A percentile compares a stretch with the other conserved stretches of the same genome.
phyloP scores from a whole-genome alignment of 345 rosid species.

The Brassica napus region DNA sequence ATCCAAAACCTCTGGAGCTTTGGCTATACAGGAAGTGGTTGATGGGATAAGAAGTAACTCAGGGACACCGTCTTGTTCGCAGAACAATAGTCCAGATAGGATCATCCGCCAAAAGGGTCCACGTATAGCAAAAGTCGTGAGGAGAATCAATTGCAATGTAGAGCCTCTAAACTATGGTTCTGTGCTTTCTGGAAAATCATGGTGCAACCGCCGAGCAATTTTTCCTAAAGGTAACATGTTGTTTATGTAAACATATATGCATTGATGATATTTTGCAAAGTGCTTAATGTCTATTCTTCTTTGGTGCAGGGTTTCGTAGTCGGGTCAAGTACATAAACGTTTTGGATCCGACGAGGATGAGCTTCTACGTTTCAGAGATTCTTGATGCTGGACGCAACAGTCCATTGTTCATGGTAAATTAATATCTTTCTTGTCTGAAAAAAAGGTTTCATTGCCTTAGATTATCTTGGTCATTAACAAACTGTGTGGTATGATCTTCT shows the following conservation, averaged over 20 bases:
- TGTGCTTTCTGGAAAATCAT: constrained; percentile 76
- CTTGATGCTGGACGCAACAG: constrained; percentile 66
- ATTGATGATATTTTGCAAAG: not conserved
- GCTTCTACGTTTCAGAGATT: constrained; percentile 87
- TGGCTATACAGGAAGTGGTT: constrained; percentile 41
- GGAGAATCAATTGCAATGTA: constrained; percentile 93
- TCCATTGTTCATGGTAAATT: constrained; percentile 81
- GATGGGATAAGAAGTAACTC: constrained; percentile 46
- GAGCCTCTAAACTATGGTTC: constrained; percentile 76
- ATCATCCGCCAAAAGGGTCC: constrained; percentile 38
- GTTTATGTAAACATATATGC: not conserved
- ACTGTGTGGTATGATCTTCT: constrained; percentile 24
- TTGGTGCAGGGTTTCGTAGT: constrained; percentile 86
- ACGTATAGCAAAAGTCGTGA: constrained; percentile 95
- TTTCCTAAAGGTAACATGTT: constrained; percentile 75
- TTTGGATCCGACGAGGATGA: constrained; percentile 76
- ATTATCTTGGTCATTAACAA: constrained; percentile 2
- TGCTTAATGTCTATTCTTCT: constrained; percentile 19
- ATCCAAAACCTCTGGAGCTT: constrained; percentile 50
- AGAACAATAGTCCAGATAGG: constrained; percentile 68
- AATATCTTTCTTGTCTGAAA: not conserved
- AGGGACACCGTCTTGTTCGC: constrained; percentile 59
- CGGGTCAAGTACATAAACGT: constrained; percentile 78
- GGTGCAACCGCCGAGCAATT: constrained; percentile 86
- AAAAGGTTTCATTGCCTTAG: not conserved